Percentiles rank a stretch among this genome's conserved stretches.
Conservation (phyloP, 2,329 filamentous ascomycete species). For the Drechslerella dactyloides region DNA sequence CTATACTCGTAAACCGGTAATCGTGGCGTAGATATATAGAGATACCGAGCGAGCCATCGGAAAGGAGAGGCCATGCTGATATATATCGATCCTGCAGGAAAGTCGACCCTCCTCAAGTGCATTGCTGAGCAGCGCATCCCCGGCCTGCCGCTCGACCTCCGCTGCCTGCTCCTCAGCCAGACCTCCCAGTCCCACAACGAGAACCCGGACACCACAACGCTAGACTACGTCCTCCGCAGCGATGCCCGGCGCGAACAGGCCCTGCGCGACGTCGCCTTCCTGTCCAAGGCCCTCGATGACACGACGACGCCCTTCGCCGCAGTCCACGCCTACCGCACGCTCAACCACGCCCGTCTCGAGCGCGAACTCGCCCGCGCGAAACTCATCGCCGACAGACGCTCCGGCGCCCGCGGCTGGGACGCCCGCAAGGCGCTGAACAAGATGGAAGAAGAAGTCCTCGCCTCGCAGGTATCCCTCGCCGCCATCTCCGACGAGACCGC, state of each 20-base stretch:
- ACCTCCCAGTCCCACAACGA: constrained; percentile 61
- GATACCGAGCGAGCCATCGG: too few relatives aligned
- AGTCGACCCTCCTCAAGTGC: constrained; percentile 69
- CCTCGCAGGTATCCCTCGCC: constrained; percentile 63
- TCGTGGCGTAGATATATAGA: too few relatives aligned
- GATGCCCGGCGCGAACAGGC: constrained; percentile 58
- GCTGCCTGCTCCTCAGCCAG: constrained; percentile 74
- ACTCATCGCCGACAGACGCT: constrained; percentile 75
- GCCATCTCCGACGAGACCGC: constrained; percentile 60
- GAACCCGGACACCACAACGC: constrained; percentile 61
- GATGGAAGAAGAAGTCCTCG: constrained; percentile 71
- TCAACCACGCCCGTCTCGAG: constrained; percentile 69
- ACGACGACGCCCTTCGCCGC: constrained; percentile 65
- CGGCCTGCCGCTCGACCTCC: constrained; percentile 71
- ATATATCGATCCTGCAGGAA: constrained; percentile 55
- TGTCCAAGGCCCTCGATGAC: constrained; percentile 68
- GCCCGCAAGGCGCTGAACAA: constrained; percentile 76
- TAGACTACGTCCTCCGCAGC: constrained; percentile 70
- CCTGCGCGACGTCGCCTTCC: constrained; percentile 58
- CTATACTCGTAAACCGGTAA: too few relatives aligned
- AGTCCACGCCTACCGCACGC: constrained; percentile 66
- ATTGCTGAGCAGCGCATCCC: constrained; percentile 80
- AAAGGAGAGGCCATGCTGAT: too few relatives aligned
- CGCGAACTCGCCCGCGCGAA: constrained; percentile 71
- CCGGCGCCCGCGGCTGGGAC: constrained; percentile 74